Evolutionary conservation across 441 rosid genomes (phyloP).

Genomic region (Erodium moschatum): DNA sequence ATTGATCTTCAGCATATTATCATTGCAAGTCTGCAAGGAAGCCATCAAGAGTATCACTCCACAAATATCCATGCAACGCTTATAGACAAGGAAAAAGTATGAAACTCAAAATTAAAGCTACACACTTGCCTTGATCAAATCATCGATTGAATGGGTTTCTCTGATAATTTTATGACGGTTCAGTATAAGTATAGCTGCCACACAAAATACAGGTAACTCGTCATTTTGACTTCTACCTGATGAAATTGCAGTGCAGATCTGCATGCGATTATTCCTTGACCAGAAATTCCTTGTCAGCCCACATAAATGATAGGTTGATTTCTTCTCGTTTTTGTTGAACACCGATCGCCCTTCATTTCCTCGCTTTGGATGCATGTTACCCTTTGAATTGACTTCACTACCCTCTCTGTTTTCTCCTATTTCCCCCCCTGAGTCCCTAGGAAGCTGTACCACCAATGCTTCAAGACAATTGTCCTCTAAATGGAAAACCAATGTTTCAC

Average conservation of each 20-base stretch:
- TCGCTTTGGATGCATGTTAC: slow-evolving; percentile 33
- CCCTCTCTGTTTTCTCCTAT: slow-evolving; percentile 34
- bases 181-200: slow-evolving; percentile 76
- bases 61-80: neutral
- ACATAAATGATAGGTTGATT: slow-evolving; percentile 55
- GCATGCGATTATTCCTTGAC: slow-evolving; percentile 52
- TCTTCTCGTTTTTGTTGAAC: slow-evolving; percentile 38
- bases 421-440: slow-evolving; percentile 38
- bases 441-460: slow-evolving; percentile 54
- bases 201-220: slow-evolving; percentile 80
- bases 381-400: slow-evolving; percentile 36
- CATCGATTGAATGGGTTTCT: slow-evolving; percentile 79
- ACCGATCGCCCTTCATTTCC: slow-evolving; percentile 31
- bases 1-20: slow-evolving; percentile 61
- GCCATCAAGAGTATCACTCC: slow-evolving; percentile 8
- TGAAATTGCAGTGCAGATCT: slow-evolving; percentile 40
- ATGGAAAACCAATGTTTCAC: slow-evolving; percentile 45
- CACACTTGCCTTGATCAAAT: slow-evolving; percentile 73
- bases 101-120: slow-evolving; percentile 11
- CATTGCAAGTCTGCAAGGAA: slow-evolving; percentile 70
- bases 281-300: slow-evolving; percentile 66
- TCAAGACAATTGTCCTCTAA: slow-evolving; percentile 65
- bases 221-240: slow-evolving; percentile 57
- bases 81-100: slow-evolving; percentile 12
- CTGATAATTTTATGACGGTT: slow-evolving; percentile 75